A percentile compares a stretch with the other conserved stretches of the same genome.
phyloP scores from a whole-genome alignment of 345 rosid species.

The Erucastrum elatum region DNA sequence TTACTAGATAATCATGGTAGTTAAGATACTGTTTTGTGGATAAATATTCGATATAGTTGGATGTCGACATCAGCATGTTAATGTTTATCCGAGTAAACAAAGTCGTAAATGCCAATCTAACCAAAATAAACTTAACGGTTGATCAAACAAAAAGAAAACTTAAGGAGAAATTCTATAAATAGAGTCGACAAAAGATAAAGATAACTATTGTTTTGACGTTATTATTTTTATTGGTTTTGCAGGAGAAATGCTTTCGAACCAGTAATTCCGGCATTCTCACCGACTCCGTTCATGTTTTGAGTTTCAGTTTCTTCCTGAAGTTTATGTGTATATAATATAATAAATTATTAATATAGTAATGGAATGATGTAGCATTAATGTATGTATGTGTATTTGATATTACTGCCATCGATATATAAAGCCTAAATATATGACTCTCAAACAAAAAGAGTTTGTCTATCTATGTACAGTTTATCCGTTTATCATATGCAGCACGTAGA shows the following conservation, averaged over 20 bases:
- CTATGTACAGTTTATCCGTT: neutral
- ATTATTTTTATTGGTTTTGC: neutral
- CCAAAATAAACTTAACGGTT: too few relatives aligned
- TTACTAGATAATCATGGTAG: neutral
- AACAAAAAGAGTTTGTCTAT: neutral
- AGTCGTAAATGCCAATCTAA: neutral
- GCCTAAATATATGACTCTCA: neutral
- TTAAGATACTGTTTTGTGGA: slow-evolving; percentile 16
- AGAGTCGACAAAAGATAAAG: neutral
- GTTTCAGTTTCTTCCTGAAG: neutral
- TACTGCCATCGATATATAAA: neutral
- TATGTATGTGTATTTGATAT: neutral
- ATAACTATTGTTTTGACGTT: slow-evolving; percentile 7
- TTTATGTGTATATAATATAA: slow-evolving; percentile 18
- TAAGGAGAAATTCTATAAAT: neutral
- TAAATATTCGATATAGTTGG: slow-evolving; percentile 33
- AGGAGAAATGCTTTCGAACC: slow-evolving; percentile 41
- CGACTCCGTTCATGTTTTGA: slow-evolving; percentile 66
- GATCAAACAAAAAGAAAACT: too few relatives aligned
- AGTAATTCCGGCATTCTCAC: slow-evolving; percentile 52
- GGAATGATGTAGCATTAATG: slow-evolving; percentile 9
- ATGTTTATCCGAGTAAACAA: slow-evolving; percentile 16
- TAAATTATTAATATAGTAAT: neutral
- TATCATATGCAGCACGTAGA: neutral
- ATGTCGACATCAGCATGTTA: slow-evolving; percentile 18